Evolutionary conservation across 2,329 filamentous ascomycete genomes (phyloP).

Genomic region (Ramichloridium luteum): DNA sequence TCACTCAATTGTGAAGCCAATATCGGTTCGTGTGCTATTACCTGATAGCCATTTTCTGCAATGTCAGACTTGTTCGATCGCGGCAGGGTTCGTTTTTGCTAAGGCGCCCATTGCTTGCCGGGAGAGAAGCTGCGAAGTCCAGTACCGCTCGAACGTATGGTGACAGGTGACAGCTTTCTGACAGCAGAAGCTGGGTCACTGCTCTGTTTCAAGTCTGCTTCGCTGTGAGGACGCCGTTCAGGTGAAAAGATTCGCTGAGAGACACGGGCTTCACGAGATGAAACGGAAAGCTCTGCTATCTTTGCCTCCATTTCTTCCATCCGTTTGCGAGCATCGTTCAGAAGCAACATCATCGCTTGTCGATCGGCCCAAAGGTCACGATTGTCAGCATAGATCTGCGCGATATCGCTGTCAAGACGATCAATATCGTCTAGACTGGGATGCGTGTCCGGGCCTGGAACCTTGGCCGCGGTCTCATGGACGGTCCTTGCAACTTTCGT

Average conservation of each 20-base stretch:
- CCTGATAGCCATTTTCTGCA: too few relatives aligned
- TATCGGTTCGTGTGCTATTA: too few relatives aligned
- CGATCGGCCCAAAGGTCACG: background rate
- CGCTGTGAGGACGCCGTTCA: slow-evolving; percentile 14
- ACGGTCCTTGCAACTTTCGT: slow-evolving; percentile 1
- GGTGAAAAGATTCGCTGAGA: slow-evolving; percentile 5
- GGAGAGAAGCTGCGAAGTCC: slow-evolving; percentile 8
- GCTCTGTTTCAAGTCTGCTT: slow-evolving; percentile 10
- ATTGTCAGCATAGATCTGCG: background rate
- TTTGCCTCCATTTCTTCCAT: slow-evolving; percentile 14
- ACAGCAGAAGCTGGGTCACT: slow-evolving; percentile 12
- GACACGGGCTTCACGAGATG: slow-evolving; percentile 3
- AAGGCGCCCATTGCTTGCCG: slow-evolving; percentile 9
- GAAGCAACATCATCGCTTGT: background rate
- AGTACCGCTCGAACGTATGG: slow-evolving; percentile 6
- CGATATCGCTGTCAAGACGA: background rate
- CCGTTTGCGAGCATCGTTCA: background rate
- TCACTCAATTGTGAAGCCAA: too few relatives aligned
- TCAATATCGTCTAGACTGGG: background rate
- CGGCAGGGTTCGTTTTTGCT: too few relatives aligned
- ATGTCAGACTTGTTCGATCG: too few relatives aligned
- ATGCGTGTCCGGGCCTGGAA: background rate
- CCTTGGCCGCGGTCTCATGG: slow-evolving; percentile 1
- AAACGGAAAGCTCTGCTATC: slow-evolving; percentile 14
- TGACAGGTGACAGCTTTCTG: slow-evolving; percentile 14